Conservation (phyloP, 495 filamentous ascomycete genomes). For the Cairneyella variabilis region DNA sequence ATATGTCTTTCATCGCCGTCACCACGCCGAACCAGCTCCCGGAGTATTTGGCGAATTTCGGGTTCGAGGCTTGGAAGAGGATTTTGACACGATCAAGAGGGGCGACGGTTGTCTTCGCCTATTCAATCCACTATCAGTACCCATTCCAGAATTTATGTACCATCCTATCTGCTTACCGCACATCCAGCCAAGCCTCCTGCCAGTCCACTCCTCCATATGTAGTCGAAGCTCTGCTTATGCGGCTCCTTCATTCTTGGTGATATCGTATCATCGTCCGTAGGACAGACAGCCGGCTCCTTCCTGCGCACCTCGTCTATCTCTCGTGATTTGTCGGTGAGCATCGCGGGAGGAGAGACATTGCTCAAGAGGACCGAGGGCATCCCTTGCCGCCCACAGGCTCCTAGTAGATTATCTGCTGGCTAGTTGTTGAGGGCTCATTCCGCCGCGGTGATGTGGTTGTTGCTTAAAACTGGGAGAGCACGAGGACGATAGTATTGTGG, state of each 20-base stretch:
- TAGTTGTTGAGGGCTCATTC: constrained; percentile 6
- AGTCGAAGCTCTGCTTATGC: constrained; percentile 74
- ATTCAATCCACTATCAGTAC: constrained; percentile 1
- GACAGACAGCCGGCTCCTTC: constrained; percentile 24
- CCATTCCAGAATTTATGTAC: not conserved
- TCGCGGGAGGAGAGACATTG: constrained; percentile 37
- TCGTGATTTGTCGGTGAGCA: constrained; percentile 39
- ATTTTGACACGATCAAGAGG: constrained; percentile 98
- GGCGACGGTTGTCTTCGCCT: constrained; percentile 95
- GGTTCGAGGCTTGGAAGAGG: constrained; percentile 93
- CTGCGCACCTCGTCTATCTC: constrained; percentile 23
- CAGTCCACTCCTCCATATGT: constrained; percentile 73
- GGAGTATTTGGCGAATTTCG: constrained; percentile 87
- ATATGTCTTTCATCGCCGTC: constrained; percentile 78
- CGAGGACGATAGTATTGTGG: too few species aligned
- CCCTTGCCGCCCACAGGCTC: constrained; percentile 28
- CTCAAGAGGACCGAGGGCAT: constrained; percentile 47
- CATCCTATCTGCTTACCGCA: constrained; percentile 54
- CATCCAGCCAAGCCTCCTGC: constrained; percentile 88
- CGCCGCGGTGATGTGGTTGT: not conserved
- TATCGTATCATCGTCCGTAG: constrained; percentile 26
- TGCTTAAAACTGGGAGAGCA: too few species aligned
- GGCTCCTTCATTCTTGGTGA: constrained; percentile 35
- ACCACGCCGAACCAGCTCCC: constrained; percentile 80
- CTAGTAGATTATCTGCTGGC: constrained; percentile 8